Evolutionary conservation across 1,139 yeast species (phyloP).

Genomic region (Candida frijolesensis): DNA sequence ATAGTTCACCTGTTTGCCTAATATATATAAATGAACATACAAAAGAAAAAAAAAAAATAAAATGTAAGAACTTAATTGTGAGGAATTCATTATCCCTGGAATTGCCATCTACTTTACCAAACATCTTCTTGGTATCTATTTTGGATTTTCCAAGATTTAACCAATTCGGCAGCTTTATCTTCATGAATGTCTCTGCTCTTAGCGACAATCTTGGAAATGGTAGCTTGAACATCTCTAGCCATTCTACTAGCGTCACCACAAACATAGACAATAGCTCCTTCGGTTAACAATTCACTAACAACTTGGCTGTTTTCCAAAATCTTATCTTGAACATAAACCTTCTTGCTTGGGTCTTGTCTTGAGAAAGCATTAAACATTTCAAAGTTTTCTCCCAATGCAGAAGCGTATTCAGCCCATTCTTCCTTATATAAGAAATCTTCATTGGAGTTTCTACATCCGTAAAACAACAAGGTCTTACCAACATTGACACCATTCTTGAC

Average conservation of each 20-base stretch:
- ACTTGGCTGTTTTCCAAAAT: constrained; percentile 58
- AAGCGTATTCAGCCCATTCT: constrained; percentile 80
- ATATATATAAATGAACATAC: background rate
- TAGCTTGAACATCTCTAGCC: constrained; percentile 93
- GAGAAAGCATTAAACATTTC: constrained; percentile 85
- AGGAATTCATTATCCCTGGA: background rate
- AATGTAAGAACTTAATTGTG: background rate
- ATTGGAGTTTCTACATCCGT: constrained; percentile 75
- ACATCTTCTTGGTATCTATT: constrained; percentile 97
- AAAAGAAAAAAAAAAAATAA: background rate
- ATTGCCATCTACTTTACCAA: constrained; percentile 54
- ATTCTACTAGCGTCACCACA: constrained; percentile 96
- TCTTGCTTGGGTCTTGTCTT: constrained; percentile 62
- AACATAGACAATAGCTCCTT: constrained; percentile 88
- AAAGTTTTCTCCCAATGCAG: constrained; percentile 63
- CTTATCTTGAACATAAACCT: constrained; percentile 88
- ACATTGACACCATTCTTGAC: constrained; percentile 51
- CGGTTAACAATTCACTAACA: constrained; percentile 59
- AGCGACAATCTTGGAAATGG: constrained; percentile 65
- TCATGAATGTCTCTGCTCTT: constrained; percentile 58
- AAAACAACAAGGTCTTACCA: constrained; percentile 79
- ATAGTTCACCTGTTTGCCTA: background rate
- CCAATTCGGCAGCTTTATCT: constrained; percentile 73
- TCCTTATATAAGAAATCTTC: constrained; percentile 83
- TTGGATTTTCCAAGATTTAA: constrained; percentile 78